These are phyloP conservation scores for Leucaena leucocephala DNA, from an alignment of 306 rosid genomes.

Conservation along the genomic window DNA sequence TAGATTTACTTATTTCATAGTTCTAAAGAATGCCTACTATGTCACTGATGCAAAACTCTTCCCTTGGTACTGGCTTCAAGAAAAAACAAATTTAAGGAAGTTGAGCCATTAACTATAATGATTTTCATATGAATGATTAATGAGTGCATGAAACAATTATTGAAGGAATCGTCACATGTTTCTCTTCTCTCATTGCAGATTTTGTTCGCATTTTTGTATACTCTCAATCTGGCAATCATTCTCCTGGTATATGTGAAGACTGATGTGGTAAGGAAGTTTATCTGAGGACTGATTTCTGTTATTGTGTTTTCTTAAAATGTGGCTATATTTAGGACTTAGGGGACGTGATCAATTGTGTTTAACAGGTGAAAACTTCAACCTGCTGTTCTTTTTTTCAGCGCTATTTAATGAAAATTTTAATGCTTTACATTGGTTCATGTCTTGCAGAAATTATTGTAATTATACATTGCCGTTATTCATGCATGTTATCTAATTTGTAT, in stretches of 20 bases:
- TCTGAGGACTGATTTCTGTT: neutral
- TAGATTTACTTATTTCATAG: neutral
- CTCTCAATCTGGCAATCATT: too few species aligned
- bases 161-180: conserved; percentile 1
- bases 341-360: too few species aligned
- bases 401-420: too few species aligned
- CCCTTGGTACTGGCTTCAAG: neutral
- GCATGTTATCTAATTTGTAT: too few species aligned
- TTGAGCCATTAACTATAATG: neutral
- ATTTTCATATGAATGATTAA: neutral
- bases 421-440: too few species aligned
- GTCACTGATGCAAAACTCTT: neutral
- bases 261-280: conserved; percentile 51
- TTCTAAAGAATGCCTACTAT: neutral
- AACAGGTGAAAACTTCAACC: neutral
- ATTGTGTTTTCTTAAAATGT: neutral
- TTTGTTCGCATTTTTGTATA: too few species aligned
- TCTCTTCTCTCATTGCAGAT: neutral
- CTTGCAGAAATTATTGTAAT: too few species aligned
- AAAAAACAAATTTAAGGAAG: neutral
- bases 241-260: too few species aligned
- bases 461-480: too few species aligned
- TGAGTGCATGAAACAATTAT: neutral
- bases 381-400: too few species aligned
- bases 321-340: neutral